Conservation (phyloP, 2,329 filamentous ascomycete genomes). For the Exophiala alcalophila region DNA sequence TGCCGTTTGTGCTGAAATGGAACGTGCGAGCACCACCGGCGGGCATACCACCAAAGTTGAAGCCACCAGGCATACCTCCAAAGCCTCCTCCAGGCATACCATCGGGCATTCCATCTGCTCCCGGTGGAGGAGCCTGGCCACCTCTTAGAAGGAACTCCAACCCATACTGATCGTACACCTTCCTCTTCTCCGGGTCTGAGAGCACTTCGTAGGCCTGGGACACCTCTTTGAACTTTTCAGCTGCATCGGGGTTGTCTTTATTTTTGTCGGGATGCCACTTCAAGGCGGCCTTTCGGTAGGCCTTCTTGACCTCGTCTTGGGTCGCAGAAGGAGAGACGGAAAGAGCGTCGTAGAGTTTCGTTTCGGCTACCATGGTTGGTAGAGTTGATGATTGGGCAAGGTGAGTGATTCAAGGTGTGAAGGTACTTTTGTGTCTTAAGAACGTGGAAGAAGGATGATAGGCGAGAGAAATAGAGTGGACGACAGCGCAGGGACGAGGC, state of each 20-base stretch:
- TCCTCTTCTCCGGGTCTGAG: constrained; percentile 93
- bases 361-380: constrained; percentile 81
- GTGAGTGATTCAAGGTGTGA: constrained; percentile 26
- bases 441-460: constrained; percentile 21
- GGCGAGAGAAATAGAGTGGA: constrained; percentile 19
- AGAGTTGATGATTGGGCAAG: constrained; percentile 19
- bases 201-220: constrained; percentile 98
- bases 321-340: constrained; percentile 73
- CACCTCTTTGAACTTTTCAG: constrained; percentile 96
- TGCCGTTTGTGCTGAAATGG: constrained; percentile 51
- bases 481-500: constrained; percentile 12
- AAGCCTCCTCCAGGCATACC: constrained; percentile 52
- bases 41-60: constrained; percentile 47
- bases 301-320: constrained; percentile 97
- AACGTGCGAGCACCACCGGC: constrained; percentile 43
- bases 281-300: constrained; percentile 82
- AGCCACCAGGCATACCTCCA: constrained; percentile 52
- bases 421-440: constrained; percentile 31
- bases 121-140: constrained; percentile 65
- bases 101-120: constrained; percentile 45
- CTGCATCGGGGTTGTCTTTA: constrained; percentile 78
- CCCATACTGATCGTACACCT: constrained; percentile 90
- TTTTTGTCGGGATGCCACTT: constrained; percentile 98
- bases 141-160: constrained; percentile 88
- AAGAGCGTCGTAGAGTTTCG: constrained; percentile 88